Evolutionary conservation across 73 alveolate species (phyloP).

Genomic region (Stentor roeselii): DNA sequence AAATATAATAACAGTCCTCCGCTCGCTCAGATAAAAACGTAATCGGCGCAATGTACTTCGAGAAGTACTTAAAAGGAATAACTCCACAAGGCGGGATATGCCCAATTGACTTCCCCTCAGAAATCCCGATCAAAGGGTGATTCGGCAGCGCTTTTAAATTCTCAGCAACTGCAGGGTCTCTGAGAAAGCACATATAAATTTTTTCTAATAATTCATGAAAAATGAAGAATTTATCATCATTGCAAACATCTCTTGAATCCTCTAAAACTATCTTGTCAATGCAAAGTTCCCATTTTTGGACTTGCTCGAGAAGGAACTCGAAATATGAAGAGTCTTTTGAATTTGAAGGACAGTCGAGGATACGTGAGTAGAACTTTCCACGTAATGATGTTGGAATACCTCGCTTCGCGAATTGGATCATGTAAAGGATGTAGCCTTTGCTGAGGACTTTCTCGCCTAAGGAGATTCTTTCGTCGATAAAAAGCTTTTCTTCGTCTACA

Average conservation of each 20-base stretch:
- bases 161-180: constrained; percentile 54
- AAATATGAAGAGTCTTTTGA: constrained; percentile 52
- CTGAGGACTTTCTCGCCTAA: constrained; percentile 56
- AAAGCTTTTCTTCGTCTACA: constrained; percentile 69
- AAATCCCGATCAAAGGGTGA: constrained; percentile 54
- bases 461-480: constrained; percentile 58
- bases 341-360: constrained; percentile 48
- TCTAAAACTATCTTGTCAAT: constrained; percentile 42
- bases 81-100: constrained; percentile 64
- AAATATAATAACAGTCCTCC: constrained; percentile 46
- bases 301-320: constrained; percentile 42
- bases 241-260: constrained; percentile 54
- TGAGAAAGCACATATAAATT: constrained; percentile 35
- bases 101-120: constrained; percentile 53
- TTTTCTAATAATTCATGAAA: constrained; percentile 52
- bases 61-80: constrained; percentile 49
- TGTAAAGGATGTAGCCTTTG: constrained; percentile 54
- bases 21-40: constrained; percentile 42
- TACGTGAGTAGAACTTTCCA: constrained; percentile 42
- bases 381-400: constrained; percentile 70
- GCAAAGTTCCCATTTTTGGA: constrained; percentile 62
- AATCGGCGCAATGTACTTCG: constrained; percentile 46
- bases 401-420: constrained; percentile 59
- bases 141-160: constrained; percentile 50
- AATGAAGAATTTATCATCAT: constrained; percentile 58